Conservation (phyloP, 192 early-diverging fungal genomes). For the Linnemannia exigua region DNA sequence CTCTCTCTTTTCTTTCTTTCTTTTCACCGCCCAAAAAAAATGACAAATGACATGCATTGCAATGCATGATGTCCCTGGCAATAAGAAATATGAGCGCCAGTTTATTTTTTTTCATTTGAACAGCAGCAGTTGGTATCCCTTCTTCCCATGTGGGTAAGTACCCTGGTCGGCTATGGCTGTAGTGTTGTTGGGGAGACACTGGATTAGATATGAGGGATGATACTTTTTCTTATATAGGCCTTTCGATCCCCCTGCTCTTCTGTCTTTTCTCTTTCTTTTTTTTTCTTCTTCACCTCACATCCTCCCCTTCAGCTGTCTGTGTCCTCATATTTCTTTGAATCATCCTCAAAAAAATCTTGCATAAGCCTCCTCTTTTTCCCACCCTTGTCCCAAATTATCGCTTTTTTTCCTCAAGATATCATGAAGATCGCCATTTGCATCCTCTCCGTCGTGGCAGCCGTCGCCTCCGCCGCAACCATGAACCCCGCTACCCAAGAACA, state of each 20-base stretch:
- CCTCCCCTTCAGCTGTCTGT: too few relatives aligned
- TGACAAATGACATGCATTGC: background rate
- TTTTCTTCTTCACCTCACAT: background rate
- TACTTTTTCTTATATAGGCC: background rate
- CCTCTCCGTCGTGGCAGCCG: constrained; percentile 43
- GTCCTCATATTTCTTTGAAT: too few relatives aligned
- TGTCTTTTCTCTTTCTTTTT: background rate
- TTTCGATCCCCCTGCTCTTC: too few relatives aligned
- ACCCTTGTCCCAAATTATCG: background rate
- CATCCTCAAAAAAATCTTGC: too few relatives aligned
- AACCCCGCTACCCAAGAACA: constrained; percentile 21
- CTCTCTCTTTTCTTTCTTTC: background rate
- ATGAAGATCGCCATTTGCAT: constrained; percentile 51
- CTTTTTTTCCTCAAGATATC: background rate
- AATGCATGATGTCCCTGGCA: background rate
- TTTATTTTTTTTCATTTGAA: background rate
- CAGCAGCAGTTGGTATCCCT: background rate
- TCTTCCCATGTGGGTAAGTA: too few relatives aligned
- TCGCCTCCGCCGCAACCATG: constrained; percentile 27
- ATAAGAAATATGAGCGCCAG: background rate
- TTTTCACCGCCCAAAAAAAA: background rate
- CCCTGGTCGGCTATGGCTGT: too few relatives aligned
- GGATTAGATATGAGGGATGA: too few relatives aligned
- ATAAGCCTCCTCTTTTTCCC: background rate
- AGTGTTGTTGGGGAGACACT: too few relatives aligned